Evolutionary conservation across 768 basidiomycete species (phyloP).

Genomic region (Tylopilus sp.): DNA sequence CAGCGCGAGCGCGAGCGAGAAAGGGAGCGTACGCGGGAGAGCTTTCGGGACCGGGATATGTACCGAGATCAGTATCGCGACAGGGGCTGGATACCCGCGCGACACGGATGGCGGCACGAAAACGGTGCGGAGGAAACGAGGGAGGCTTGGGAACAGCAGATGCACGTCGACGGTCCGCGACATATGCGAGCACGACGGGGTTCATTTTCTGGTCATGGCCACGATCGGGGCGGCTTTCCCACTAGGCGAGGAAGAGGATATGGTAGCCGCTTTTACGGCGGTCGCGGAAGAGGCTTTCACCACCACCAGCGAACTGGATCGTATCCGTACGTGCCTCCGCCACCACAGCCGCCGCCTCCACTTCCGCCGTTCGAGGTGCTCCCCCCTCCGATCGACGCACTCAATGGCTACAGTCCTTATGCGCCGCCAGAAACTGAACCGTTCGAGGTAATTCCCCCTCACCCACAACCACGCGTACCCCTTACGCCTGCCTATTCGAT

Average conservation of each 20-base stretch:
- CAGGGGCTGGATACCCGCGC: conserved; percentile 13
- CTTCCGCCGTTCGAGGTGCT: conserved; percentile 27
- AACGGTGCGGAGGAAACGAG: conserved; percentile 25
- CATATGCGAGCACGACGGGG: conserved; percentile 33
- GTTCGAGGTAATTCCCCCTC: conserved; percentile 22
- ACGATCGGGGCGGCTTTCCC: conserved; percentile 31
- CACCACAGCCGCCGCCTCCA: neutral
- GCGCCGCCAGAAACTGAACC: conserved; percentile 31
- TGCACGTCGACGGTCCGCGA: conserved; percentile 11
- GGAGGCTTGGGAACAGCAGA: conserved; percentile 23
- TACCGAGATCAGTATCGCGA: conserved; percentile 17
- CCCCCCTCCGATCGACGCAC: conserved; percentile 23
- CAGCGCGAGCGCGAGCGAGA: conserved; percentile 31
- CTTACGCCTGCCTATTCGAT: conserved; percentile 50
- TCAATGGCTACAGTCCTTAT: conserved; percentile 32
- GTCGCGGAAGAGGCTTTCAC: conserved; percentile 32
- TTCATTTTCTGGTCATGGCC: conserved; percentile 31
- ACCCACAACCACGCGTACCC: conserved; percentile 35
- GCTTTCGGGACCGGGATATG: conserved; percentile 11
- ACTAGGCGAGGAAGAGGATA: conserved; percentile 36
- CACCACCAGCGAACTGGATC: conserved; percentile 35
- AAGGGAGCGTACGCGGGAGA: conserved; percentile 14
- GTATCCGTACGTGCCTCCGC: conserved; percentile 29
- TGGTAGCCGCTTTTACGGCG: conserved; percentile 37
- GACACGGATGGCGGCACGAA: conserved; percentile 24